These are phyloP conservation scores for Populus tremula DNA, from an alignment of 345 rosid genomes.

Conservation along the genomic window DNA sequence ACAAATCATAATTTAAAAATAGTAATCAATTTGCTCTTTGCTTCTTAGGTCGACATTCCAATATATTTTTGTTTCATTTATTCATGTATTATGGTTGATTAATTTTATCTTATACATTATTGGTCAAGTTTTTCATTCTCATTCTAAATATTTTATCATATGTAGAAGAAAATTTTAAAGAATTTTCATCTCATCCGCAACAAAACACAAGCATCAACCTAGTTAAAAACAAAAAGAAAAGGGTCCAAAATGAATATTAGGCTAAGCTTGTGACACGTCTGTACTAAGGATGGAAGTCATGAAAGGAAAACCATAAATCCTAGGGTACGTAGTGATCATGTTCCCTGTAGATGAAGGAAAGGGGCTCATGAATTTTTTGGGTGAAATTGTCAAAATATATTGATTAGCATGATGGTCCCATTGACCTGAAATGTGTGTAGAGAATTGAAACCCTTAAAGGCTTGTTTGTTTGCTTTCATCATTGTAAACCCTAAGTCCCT, in stretches of 20 bases:
- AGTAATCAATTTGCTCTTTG: no score
- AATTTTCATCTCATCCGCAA: no score
- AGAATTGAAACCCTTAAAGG: not conserved
- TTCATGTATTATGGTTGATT: no score
- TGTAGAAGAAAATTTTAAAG: no score
- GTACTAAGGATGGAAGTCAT: not conserved
- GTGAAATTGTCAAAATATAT: not conserved
- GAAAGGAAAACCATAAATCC: not conserved
- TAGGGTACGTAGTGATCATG: not conserved
- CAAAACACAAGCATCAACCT: no score
- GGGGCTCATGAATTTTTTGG: not conserved
- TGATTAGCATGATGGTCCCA: slow-evolving; percentile 1
- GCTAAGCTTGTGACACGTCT: not conserved
- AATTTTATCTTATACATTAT: no score
- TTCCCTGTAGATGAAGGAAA: not conserved
- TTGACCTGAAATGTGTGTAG: not conserved
- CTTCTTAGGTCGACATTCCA: no score
- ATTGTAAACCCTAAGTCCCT: not conserved
- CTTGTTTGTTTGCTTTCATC: not conserved
- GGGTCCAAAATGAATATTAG: not conserved
- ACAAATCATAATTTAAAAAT: no score
- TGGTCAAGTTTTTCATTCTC: no score
- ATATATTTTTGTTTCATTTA: no score
- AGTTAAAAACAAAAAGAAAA: no score
- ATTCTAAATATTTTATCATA: no score